phyloP scores from a whole-genome alignment of 1,284 basidiomycete genomes.

The Boletus smithii region DNA sequence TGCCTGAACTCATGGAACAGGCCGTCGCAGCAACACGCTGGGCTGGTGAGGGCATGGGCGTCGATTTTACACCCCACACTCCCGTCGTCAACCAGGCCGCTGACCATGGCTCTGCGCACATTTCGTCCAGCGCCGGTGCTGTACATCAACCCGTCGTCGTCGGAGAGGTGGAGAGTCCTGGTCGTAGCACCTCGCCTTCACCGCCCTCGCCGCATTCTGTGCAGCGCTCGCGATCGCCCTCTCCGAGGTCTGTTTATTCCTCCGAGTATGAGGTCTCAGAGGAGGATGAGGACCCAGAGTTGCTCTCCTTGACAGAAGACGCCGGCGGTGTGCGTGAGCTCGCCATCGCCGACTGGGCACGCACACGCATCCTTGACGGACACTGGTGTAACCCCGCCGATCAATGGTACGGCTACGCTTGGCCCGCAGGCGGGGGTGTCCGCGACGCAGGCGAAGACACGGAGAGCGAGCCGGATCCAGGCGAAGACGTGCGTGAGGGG shows the following conservation, averaged over 20 bases:
- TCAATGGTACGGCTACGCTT: slow-evolving; percentile 50
- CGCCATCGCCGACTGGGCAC: slow-evolving; percentile 69
- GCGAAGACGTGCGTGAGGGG: slow-evolving; percentile 23
- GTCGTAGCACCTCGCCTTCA: slow-evolving; percentile 25
- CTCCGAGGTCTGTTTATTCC: slow-evolving; percentile 32
- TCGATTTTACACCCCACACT: slow-evolving; percentile 27
- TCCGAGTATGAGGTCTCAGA: slow-evolving; percentile 48
- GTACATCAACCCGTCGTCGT: slow-evolving; percentile 3
- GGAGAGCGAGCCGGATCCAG: slow-evolving; percentile 28
- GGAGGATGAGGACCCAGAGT: slow-evolving; percentile 58
- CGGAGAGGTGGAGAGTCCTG: slow-evolving; percentile 18
- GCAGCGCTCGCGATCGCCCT: slow-evolving; percentile 32
- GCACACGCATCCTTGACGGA: slow-evolving; percentile 66
- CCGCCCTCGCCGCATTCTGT: slow-evolving; percentile 27
- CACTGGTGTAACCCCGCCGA: slow-evolving; percentile 72
- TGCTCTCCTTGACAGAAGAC: slow-evolving; percentile 59
- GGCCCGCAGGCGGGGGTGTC: slow-evolving; percentile 37
- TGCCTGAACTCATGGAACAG: slow-evolving; percentile 62
- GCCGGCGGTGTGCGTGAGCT: slow-evolving; percentile 57
- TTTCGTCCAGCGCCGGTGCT: slow-evolving; percentile 4
- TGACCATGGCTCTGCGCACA: slow-evolving; percentile 12
- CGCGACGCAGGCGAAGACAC: slow-evolving; percentile 33
- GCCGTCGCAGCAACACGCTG: slow-evolving; percentile 59
- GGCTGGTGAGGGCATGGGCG: slow-evolving; percentile 40
- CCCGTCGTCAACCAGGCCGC: slow-evolving; percentile 11